These are phyloP conservation scores for Secale cereale DNA, from an alignment of 176 grass and related monocot species.

Conservation along the genomic window DNA sequence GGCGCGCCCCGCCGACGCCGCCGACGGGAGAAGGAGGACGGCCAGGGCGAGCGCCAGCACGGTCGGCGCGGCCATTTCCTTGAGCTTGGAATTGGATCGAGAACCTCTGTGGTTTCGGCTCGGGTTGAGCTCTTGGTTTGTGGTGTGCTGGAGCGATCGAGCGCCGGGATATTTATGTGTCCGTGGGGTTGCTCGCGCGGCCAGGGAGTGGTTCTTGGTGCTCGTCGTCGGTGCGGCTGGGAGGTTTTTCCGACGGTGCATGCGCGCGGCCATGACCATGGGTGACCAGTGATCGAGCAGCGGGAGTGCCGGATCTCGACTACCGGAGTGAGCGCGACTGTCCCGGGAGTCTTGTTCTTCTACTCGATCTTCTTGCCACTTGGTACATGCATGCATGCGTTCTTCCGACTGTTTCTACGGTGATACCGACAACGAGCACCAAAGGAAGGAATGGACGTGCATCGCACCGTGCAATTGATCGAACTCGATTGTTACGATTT, in stretches of 20 bases:
- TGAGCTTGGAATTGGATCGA: not conserved
- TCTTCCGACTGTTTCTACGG: no score
- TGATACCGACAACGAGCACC: no score
- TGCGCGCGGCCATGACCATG: not conserved
- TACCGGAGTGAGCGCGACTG: not conserved
- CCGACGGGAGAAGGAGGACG: not conserved
- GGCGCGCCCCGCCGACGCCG: not conserved
- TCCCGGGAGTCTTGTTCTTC: not conserved
- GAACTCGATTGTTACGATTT: no score
- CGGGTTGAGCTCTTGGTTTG: not conserved
- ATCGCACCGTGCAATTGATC: no score
- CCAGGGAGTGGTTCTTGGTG: slow-evolving; percentile 21
- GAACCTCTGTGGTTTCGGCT: not conserved
- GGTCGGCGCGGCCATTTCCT: not conserved
- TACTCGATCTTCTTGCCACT: not conserved
- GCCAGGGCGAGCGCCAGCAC: not conserved
- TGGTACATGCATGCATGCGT: not conserved
- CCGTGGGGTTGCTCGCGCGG: not conserved
- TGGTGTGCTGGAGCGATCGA: not conserved
- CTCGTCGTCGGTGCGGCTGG: slow-evolving; percentile 11
- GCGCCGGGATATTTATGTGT: not conserved
- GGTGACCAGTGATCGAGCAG: not conserved
- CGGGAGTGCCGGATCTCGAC: not conserved
- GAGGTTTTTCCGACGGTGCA: slow-evolving; percentile 24
- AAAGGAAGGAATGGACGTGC: no score